Percentiles rank a stretch among this genome's conserved stretches.
phyloP scores from a whole-genome alignment of 768 basidiomycete species.

The Russula virescens region DNA sequence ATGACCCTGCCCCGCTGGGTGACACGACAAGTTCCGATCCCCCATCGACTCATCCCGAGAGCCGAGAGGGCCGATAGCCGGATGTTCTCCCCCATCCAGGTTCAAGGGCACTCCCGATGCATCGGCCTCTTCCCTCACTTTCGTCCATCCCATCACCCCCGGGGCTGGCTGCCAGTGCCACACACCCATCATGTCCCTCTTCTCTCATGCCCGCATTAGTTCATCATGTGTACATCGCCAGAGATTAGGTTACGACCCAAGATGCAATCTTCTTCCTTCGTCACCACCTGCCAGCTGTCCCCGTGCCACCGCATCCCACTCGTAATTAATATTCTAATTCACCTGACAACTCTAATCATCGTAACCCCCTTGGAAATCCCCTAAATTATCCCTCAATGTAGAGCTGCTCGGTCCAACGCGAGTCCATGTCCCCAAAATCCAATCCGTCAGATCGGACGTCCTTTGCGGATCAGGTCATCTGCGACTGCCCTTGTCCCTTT shows the following conservation, averaged over 20 bases:
- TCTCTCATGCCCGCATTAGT: background rate
- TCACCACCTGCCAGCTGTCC: slow-evolving; percentile 19
- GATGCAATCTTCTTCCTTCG: background rate
- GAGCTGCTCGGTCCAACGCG: background rate
- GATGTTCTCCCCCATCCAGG: slow-evolving; percentile 4
- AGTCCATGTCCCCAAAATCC: background rate
- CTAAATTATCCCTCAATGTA: slow-evolving; percentile 5
- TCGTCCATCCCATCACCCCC: background rate
- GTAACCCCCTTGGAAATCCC: background rate
- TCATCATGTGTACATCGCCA: background rate
- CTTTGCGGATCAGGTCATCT: background rate
- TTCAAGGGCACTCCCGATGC: slow-evolving; percentile 5
- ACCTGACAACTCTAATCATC: slow-evolving; percentile 17
- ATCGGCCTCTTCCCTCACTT: slow-evolving; percentile 1
- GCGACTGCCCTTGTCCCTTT: background rate
- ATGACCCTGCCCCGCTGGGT: slow-evolving; percentile 2
- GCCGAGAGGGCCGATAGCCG: slow-evolving; percentile 6
- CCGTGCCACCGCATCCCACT: slow-evolving; percentile 2
- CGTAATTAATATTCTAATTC: background rate
- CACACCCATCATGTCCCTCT: background rate
- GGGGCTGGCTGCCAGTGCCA: too few relatives aligned
- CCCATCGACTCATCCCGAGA: slow-evolving; percentile 18
- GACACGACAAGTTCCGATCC: slow-evolving; percentile 17
- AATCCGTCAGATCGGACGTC: slow-evolving; percentile 7
- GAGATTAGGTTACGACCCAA: background rate